Percentiles rank a stretch among this genome's conserved stretches.
Conservation (phyloP, 2,329 filamentous ascomycete species). For the Ceratocystis destructans region DNA sequence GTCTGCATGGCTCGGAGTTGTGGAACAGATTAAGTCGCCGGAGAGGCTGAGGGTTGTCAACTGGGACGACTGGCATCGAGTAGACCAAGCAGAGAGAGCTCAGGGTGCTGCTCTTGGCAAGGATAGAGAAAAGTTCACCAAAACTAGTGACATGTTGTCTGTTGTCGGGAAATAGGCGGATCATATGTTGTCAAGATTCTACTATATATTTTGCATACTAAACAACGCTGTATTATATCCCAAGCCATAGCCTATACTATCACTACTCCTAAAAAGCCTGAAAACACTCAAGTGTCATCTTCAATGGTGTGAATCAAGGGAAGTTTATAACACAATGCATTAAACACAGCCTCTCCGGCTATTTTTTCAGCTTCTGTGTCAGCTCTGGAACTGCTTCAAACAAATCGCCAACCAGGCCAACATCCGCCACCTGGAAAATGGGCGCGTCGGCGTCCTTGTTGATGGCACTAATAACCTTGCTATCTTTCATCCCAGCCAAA, state of each 20-base stretch:
- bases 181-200: neutral
- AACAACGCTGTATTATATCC: neutral
- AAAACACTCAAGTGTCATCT: conserved; percentile 22
- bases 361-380: conserved; percentile 77
- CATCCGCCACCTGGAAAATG: conserved; percentile 96
- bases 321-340: conserved; percentile 1
- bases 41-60: conserved; percentile 38
- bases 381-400: conserved; percentile 93
- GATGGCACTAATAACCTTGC: conserved; percentile 96
- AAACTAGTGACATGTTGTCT: conserved; percentile 43
- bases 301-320: conserved; percentile 6
- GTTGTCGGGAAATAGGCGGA: conserved; percentile 23
- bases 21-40: conserved; percentile 31
- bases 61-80: conserved; percentile 75
- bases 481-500: conserved; percentile 98
- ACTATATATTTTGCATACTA: neutral
- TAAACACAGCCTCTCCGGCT: neutral
- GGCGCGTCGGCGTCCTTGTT: conserved; percentile 97
- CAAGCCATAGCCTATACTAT: neutral
- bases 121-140: conserved; percentile 57
- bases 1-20: conserved; percentile 65
- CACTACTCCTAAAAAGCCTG: conserved; percentile 14
- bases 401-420: conserved; percentile 86
- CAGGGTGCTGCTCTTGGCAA: conserved; percentile 57
- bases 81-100: conserved; percentile 63